These are phyloP conservation scores for Crotalaria pallida DNA, from an alignment of 306 rosid species.

Conservation along the genomic window DNA sequence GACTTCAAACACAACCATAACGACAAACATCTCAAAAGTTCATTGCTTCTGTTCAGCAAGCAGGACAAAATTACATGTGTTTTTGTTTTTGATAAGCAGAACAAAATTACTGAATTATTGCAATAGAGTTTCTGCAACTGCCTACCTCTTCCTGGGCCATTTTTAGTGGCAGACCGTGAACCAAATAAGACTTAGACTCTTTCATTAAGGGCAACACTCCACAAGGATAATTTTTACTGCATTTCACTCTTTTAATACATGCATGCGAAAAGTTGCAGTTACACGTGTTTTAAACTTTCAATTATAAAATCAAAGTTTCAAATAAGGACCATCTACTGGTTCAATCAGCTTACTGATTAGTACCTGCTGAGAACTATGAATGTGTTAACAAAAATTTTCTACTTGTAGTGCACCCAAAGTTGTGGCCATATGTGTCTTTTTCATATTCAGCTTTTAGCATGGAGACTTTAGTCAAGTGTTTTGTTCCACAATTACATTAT, in stretches of 20 bases:
- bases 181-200: neutral
- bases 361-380: neutral
- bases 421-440: neutral
- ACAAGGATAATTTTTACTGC: neutral
- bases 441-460: neutral
- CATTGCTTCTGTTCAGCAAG: constrained; percentile 4
- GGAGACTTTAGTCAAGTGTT: neutral
- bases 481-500: neutral
- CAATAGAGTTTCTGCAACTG: neutral
- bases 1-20: constrained; percentile 1
- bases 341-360: neutral
- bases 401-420: neutral
- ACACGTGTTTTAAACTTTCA: neutral
- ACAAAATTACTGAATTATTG: neutral
- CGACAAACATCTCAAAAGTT: constrained; percentile 6
- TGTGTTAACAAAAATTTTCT: neutral
- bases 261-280: neutral
- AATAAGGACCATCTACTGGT: neutral
- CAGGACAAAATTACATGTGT: neutral
- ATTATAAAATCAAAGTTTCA: neutral
- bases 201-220: neutral
- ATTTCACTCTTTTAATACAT: neutral
- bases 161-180: constrained; percentile 1
- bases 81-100: no score
- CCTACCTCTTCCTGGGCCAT: neutral